phyloP scores from a whole-genome alignment of 768 basidiomycete species.

The Lactarius akahatsu region DNA sequence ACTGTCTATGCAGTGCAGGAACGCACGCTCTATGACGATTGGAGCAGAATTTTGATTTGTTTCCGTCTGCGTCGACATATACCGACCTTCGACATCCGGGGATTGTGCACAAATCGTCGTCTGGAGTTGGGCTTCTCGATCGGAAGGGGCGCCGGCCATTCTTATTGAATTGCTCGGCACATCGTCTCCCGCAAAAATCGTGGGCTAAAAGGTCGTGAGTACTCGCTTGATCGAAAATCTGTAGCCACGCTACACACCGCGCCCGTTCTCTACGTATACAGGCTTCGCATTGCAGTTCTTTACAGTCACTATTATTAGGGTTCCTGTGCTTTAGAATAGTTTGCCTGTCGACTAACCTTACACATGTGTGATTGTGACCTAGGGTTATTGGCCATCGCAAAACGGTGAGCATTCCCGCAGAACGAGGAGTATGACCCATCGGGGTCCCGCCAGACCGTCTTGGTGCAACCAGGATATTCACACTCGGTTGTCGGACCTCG shows the following conservation, averaged over 20 bases:
- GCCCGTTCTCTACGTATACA: constrained; percentile 31
- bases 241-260: constrained; percentile 8
- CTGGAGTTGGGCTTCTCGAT: neutral
- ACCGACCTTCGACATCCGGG: constrained; percentile 21
- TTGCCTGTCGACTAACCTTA: constrained; percentile 24
- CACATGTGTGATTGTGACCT: constrained; percentile 14
- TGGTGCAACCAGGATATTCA: constrained; percentile 25
- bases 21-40: constrained; percentile 28
- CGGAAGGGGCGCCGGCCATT: neutral
- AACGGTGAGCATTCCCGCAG: constrained; percentile 29
- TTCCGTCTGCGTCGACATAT: constrained; percentile 23
- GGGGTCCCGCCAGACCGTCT: constrained; percentile 29
- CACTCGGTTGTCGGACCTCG: constrained; percentile 23
- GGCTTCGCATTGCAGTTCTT: constrained; percentile 29
- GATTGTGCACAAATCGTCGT: constrained; percentile 16
- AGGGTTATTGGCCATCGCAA: constrained; percentile 23
- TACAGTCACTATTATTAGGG: neutral
- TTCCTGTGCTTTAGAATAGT: too few relatives aligned
- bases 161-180: constrained; percentile 20
- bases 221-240: neutral
- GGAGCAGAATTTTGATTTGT: constrained; percentile 25
- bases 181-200: constrained; percentile 31
- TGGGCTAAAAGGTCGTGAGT: constrained; percentile 13
- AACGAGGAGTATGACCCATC: constrained; percentile 32
- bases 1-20: neutral